Evolutionary conservation across 768 basidiomycete species (phyloP).

Genomic region (Saitozyma sp.): DNA sequence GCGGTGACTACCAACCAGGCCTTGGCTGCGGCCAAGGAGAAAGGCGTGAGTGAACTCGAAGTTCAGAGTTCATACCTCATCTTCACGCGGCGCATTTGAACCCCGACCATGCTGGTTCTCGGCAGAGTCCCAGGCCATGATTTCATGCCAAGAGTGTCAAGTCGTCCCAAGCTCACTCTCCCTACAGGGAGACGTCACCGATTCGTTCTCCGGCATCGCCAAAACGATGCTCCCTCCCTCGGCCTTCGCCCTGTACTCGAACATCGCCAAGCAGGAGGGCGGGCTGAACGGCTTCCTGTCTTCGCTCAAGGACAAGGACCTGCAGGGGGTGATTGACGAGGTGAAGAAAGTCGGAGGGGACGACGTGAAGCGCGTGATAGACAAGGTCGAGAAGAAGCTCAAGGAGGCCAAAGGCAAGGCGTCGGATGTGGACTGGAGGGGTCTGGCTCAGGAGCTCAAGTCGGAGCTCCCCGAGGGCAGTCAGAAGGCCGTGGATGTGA

Average conservation of each 20-base stretch:
- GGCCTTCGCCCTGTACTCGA: constrained; percentile 38
- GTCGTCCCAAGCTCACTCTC: neutral
- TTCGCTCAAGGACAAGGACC: constrained; percentile 44
- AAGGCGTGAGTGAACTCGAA: constrained; percentile 14
- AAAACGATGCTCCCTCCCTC: constrained; percentile 36
- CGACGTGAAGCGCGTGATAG: constrained; percentile 45
- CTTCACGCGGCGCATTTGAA: no score
- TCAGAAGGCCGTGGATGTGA: constrained; percentile 45
- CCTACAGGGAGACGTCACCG: constrained; percentile 1
- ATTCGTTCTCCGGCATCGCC: constrained; percentile 13
- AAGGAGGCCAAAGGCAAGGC: constrained; percentile 49
- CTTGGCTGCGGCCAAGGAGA: constrained; percentile 33
- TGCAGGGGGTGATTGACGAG: constrained; percentile 41
- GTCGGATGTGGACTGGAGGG: constrained; percentile 48
- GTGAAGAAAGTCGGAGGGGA: constrained; percentile 49
- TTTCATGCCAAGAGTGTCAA: neutral
- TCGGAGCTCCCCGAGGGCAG: constrained; percentile 39
- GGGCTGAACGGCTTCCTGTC: constrained; percentile 46
- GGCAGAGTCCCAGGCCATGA: no score
- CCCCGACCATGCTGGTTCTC: no score
- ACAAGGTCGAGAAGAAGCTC: constrained; percentile 45
- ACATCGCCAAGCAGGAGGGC: constrained; percentile 33
- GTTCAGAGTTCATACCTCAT: no score
- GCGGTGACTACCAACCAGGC: constrained; percentile 33
- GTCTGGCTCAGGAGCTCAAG: constrained; percentile 41